Evolutionary conservation across 192 early-diverging fungal species (phyloP).

Genomic region (Lobulomyces angularis): DNA sequence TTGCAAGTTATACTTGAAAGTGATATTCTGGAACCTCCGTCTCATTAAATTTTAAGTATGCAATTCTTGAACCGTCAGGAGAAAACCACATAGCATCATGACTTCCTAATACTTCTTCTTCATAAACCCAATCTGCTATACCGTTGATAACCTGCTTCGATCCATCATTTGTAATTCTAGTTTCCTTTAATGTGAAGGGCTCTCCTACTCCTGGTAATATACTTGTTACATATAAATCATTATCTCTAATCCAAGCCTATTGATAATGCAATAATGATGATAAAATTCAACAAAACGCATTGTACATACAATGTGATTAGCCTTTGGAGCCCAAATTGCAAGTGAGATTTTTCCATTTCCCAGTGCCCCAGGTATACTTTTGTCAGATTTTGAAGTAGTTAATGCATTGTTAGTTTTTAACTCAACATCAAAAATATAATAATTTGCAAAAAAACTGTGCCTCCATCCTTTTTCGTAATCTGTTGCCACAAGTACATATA

Average conservation of each 20-base stretch:
- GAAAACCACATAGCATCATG: constrained; percentile 79
- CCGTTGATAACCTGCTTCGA: constrained; percentile 75
- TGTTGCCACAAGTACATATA: constrained; percentile 63
- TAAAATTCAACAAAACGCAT: constrained; percentile 1
- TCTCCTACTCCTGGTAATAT: no score
- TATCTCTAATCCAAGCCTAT: constrained; percentile 66
- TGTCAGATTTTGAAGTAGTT: constrained; percentile 19
- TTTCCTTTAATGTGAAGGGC: constrained; percentile 39
- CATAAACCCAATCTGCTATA: constrained; percentile 96
- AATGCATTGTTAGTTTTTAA: constrained; percentile 50
- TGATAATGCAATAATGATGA: neutral
- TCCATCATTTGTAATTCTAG: constrained; percentile 75
- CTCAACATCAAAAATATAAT: constrained; percentile 61
- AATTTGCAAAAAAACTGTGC: constrained; percentile 69
- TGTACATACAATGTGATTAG: constrained; percentile 50
- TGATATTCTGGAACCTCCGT: constrained; percentile 63
- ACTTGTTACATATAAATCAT: constrained; percentile 69
- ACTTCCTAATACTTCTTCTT: constrained; percentile 75
- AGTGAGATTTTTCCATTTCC: constrained; percentile 42
- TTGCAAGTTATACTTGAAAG: no score
- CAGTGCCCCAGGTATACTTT: constrained; percentile 18
- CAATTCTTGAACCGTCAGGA: constrained; percentile 60
- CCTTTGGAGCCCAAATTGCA: constrained; percentile 67
- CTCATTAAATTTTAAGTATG: constrained; percentile 81
- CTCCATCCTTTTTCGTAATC: constrained; percentile 63